phyloP scores from a whole-genome alignment of 208 protist genomes.

The Crithidia mellificae region DNA sequence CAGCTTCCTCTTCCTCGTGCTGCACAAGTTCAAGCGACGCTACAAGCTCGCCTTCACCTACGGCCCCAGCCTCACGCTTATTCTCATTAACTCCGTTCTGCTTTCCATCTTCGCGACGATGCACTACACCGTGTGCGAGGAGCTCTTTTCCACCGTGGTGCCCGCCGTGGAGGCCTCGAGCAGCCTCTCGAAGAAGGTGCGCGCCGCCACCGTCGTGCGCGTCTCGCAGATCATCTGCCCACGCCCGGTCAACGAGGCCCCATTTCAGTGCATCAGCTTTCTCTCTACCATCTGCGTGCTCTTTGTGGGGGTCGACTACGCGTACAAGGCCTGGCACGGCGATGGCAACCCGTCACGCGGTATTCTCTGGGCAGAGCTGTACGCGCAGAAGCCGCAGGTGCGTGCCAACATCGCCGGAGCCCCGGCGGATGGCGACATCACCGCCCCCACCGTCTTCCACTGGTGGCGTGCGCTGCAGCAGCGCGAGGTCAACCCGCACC shows the following conservation, averaged over 20 bases:
- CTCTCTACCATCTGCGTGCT: constrained; percentile 46
- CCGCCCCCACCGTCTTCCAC: constrained; percentile 6
- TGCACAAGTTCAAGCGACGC: constrained; percentile 76
- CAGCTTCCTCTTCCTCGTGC: constrained; percentile 46
- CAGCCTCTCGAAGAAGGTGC: constrained; percentile 2
- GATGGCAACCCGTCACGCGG: constrained; percentile 71
- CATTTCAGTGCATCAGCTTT: constrained; percentile 38
- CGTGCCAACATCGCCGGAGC: neutral
- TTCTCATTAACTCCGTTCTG: constrained; percentile 77
- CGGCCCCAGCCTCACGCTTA: constrained; percentile 41
- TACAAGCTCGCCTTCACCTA: constrained; percentile 72
- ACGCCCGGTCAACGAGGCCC: constrained; percentile 17
- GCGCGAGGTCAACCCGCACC: neutral
- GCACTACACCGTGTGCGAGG: constrained; percentile 63
- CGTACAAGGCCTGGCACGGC: constrained; percentile 51
- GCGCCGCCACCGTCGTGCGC: constrained; percentile 3
- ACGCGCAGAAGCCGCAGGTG: constrained; percentile 32
- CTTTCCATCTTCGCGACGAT: constrained; percentile 60
- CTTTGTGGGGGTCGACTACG: constrained; percentile 68
- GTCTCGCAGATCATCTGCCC: constrained; percentile 21
- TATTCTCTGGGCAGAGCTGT: constrained; percentile 73
- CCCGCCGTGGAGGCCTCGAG: constrained; percentile 4
- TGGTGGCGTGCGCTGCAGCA: constrained; percentile 11
- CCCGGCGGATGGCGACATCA: neutral
- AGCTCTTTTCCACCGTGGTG: constrained; percentile 31